Base-by-base conservation (phyloP, 2,329 filamentous ascomycete species). In the Trichophyton schoenleinii region DNA sequence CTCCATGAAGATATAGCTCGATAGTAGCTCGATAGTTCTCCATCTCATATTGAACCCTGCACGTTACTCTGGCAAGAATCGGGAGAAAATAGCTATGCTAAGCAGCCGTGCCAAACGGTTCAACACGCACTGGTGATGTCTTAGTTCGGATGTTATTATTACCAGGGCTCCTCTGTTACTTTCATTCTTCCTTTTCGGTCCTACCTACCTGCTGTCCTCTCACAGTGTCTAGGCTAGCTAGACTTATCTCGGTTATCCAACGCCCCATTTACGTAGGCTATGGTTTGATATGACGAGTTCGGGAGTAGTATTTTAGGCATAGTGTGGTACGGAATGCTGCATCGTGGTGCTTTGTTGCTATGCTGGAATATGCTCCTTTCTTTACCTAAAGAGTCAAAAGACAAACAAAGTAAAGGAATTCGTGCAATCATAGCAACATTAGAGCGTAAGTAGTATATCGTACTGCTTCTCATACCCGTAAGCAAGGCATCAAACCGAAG, bases 1-100 rank as follows among this genome's bases (percentile, higher is more conserved):
- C 70, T 81, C 81, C 64, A 78, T 86, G 71, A 83, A 80, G 71
- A 73, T 76, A 28, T 75, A 70, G 64, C 9, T 48, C 5, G 1
- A 52, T 52, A 28, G 6, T 75, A 70, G 64, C 9, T 48, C 5
- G 1, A 52, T 52, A 28, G 6, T 11, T 25, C 6, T 9, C 8
- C 7, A 18, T 13, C 44, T 13, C 38, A 42, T 44, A 20, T n/a
- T 6, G n/a, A 11, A 13, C 34, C 34, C 2, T 38, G 9, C 44
- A 20, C 3, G 1, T 48, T 20, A 20, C n/a, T 52, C 3, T 20
- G 6, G 8, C 11, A 49, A 49, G 20, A 1, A 22, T 13, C 8
- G n/a, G 46, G 46, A 28, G 20, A 28, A 15, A 38, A 38, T 9
- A 38, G 34, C 11, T 13, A 28, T 22, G 22, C 22, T 52, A 28